Conservation (phyloP, 345 rosid species). For the Boechera divaricarpa region DNA sequence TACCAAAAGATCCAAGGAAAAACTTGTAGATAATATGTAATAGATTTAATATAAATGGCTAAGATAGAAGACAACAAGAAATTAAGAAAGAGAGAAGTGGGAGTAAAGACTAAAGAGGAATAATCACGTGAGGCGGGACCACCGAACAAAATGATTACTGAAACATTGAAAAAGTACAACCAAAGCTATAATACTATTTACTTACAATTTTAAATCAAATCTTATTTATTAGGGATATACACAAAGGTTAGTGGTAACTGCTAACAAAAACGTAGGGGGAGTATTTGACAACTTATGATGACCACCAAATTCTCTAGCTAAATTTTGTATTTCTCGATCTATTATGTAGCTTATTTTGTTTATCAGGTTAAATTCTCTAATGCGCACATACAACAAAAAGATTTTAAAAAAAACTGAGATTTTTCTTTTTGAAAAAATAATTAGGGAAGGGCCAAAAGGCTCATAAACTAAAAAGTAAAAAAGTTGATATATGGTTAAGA, state of each 20-base stretch:
- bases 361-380: neutral
- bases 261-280: neutral
- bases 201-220: neutral
- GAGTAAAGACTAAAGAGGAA: conserved; percentile 39
- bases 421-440: neutral
- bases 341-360: neutral
- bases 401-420: too few relatives aligned
- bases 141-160: conserved; percentile 42
- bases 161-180: conserved; percentile 33
- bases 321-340: neutral
- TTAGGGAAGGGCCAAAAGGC: neutral
- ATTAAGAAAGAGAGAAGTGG: conserved; percentile 16
- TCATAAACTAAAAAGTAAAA: neutral
- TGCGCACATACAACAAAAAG: neutral
- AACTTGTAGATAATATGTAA: neutral
- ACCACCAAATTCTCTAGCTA: neutral
- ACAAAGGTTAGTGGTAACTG: neutral
- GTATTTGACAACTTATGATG: too few relatives aligned
- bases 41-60: neutral
- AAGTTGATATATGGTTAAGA: conserved; percentile 1
- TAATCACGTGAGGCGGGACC: conserved; percentile 44
- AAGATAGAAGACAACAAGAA: neutral
- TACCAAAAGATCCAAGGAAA: too few relatives aligned
- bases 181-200: conserved; percentile 13
- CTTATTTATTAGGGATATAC: neutral